Base-by-base conservation (phyloP, 345 rosid genomes). In the Laguncularia racemosa region DNA sequence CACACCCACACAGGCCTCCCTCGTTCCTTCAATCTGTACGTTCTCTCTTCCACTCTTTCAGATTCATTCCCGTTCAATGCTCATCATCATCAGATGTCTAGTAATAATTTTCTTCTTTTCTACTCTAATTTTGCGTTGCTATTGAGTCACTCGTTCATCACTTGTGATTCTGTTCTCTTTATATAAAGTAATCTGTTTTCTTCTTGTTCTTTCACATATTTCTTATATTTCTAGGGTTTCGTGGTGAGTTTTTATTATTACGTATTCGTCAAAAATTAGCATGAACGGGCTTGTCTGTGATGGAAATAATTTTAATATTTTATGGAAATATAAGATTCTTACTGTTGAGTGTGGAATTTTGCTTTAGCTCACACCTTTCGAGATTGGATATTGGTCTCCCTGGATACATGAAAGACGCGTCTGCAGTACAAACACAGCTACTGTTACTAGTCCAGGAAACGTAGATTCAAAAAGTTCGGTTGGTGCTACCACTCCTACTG, bases 1-100 rank as follows among this genome's bases (percentile, higher is more conserved):
- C 20, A 23, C 71, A 48, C 61, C 78, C 20, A 23, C 71, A 48
- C 61, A 77, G 64, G 52, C 47, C 58, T 45, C 53, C 56, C 44
- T 57, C 74, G 63, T 60, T 72, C 33, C 28, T 45, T 21, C 77
- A 59, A 52, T 65, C 74, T 72, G 92, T 81, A 68, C 64, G 79
- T 68, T 45, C 13, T 58, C 49, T 57, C 14, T 33, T 33, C 40
- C 40, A 33, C 40, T 33, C 40, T 33, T 33, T 9, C 7, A 2
- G 10, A 11, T 18, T 17, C 20, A 13, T 55, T 16, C 26, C 61
- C 56, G 45, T 53, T 53, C 43, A 6, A 12, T 17, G 15, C 57
- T 46, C 12, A 6, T 2, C 46, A 9, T 47, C n/a, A 52, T 21
- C 14, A 1, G 40, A 33, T 14, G 1, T 60, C 56, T 60, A 28